Conservation (phyloP, 305 asterid genomes). For the Ajuga reptans region DNA sequence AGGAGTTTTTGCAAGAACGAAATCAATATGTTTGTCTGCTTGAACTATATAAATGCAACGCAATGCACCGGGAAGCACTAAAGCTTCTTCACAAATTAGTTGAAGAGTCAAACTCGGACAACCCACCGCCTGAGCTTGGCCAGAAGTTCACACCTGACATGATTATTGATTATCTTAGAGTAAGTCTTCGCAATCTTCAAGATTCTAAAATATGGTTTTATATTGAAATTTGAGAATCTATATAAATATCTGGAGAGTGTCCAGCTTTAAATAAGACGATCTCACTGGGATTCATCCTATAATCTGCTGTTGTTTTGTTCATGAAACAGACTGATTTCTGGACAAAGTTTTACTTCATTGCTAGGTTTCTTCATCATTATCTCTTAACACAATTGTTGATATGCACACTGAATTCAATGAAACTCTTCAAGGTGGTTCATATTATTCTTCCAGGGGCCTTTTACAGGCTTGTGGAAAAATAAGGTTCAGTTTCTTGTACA, state of each 20-base stretch:
- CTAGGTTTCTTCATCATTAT: not conserved
- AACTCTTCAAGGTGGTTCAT: not conserved
- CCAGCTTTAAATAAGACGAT: not conserved
- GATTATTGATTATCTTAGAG: slow-evolving; percentile 91
- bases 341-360: not conserved
- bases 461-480: not conserved
- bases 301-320: slow-evolving; percentile 7
- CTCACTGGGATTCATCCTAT: not conserved
- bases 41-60: slow-evolving; percentile 78
- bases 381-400: slow-evolving; percentile 2
- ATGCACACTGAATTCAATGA: slow-evolving; percentile 10
- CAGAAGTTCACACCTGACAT: slow-evolving; percentile 91
- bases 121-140: slow-evolving; percentile 62
- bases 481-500: slow-evolving; percentile 1
- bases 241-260: slow-evolving; percentile 12
- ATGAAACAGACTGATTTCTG: slow-evolving; percentile 10
- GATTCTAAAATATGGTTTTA: slow-evolving; percentile 17
- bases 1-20: slow-evolving; percentile 72
- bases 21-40: slow-evolving; percentile 61
- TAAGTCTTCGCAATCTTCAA: slow-evolving; percentile 32
- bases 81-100: slow-evolving; percentile 78
- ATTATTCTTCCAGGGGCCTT: not conserved
- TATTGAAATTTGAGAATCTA: not conserved
- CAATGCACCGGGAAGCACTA: slow-evolving; percentile 87
- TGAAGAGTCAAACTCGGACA: slow-evolving; percentile 76